Conservation (phyloP, 345 rosid genomes). For the Moringa oleifera region DNA sequence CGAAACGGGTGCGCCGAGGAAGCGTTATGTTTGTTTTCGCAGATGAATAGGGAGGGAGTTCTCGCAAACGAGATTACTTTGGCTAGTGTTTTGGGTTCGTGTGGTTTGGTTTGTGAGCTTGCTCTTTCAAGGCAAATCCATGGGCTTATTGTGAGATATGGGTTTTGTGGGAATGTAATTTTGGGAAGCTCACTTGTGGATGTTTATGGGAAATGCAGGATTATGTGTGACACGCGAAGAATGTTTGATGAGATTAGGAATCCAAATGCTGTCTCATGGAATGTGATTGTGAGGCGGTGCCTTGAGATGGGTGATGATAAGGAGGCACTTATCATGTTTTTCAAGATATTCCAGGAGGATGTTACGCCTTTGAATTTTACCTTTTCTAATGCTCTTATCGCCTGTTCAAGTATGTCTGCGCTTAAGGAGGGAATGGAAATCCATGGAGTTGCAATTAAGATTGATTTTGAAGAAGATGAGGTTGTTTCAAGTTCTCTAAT, state of each 20-base stretch:
- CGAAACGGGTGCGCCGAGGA: constrained; percentile 27
- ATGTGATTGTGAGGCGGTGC: constrained; percentile 77
- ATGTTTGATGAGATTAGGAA: constrained; percentile 63
- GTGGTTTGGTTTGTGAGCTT: constrained; percentile 40
- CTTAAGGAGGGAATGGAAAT: constrained; percentile 62
- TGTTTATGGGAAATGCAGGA: constrained; percentile 70
- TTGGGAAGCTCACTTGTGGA: constrained; percentile 74
- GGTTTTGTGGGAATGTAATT: constrained; percentile 51
- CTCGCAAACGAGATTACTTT: constrained; percentile 52
- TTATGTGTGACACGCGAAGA: constrained; percentile 58
- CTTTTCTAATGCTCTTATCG: constrained; percentile 60
- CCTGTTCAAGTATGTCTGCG: constrained; percentile 53
- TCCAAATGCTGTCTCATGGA: constrained; percentile 78
- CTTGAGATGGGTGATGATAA: constrained; percentile 55
- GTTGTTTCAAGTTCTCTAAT: constrained; percentile 60
- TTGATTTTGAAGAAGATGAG: constrained; percentile 35
- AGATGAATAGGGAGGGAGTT: constrained; percentile 50
- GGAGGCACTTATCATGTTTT: constrained; percentile 62
- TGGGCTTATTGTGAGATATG: constrained; percentile 50
- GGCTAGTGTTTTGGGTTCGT: constrained; percentile 49
- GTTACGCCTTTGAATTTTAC: constrained; percentile 60
- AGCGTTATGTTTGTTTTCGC: constrained; percentile 40
- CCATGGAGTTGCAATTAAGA: constrained; percentile 53
- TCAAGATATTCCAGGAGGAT: constrained; percentile 41
- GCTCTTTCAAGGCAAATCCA: constrained; percentile 53